Evolutionary conservation across 106 monocot genomes (phyloP).

Genomic region (Vanilla planifolia): DNA sequence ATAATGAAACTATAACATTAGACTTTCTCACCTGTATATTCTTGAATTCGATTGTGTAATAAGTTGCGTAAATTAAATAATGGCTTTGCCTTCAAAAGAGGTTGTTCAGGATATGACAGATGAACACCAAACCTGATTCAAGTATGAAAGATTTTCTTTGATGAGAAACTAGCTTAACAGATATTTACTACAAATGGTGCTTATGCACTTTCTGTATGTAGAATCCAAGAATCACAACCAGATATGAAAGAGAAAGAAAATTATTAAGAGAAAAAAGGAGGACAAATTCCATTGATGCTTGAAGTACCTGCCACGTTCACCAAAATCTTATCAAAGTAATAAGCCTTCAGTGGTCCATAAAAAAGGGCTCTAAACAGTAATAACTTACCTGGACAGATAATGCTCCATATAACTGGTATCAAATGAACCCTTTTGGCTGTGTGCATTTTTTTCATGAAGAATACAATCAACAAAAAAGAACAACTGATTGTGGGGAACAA

Average conservation of each 20-base stretch:
- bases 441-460: slow-evolving; percentile 53
- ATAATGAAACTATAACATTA: not conserved
- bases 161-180: too few species aligned
- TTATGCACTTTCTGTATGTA: too few species aligned
- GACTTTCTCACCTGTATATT: slow-evolving; percentile 48
- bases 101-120: slow-evolving; percentile 62
- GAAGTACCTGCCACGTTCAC: too few species aligned
- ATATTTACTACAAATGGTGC: too few species aligned
- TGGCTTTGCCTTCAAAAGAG: slow-evolving; percentile 81
- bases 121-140: slow-evolving; percentile 52
- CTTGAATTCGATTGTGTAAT: slow-evolving; percentile 50
- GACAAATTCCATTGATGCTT: too few species aligned
- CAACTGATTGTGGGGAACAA: slow-evolving; percentile 46
- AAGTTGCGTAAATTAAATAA: slow-evolving; percentile 73
- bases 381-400: slow-evolving; percentile 45
- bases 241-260: too few species aligned
- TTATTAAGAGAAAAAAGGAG: too few species aligned
- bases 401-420: slow-evolving; percentile 42
- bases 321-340: too few species aligned
- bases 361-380: too few species aligned
- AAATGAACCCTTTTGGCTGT: slow-evolving; percentile 18
- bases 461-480: slow-evolving; percentile 82
- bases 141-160: not conserved
- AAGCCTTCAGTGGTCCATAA: too few species aligned
- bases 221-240: too few species aligned